These are phyloP conservation scores for Chlamydomonas sphaeroides DNA, from an alignment of 139 green algal species.

Conservation along the genomic window DNA sequence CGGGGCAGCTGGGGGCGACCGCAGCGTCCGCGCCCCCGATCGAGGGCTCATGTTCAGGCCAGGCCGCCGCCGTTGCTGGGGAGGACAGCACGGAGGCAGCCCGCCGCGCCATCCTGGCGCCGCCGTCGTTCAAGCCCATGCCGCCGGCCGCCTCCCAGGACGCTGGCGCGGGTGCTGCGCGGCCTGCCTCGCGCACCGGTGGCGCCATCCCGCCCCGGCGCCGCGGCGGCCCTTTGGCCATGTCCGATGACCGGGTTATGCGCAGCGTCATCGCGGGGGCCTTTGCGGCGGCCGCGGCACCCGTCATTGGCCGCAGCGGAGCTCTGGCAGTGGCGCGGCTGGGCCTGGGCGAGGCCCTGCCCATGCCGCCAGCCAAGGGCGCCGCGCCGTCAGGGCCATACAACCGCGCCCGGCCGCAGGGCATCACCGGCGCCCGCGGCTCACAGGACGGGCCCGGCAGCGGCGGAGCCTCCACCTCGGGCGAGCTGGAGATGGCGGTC, in stretches of 20 bases:
- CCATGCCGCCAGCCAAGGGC: neutral
- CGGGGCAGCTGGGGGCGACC: no score
- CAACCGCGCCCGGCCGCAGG: no score
- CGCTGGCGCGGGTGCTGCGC: no score
- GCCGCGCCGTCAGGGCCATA: neutral
- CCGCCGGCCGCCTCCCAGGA: neutral
- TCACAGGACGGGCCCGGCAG: no score
- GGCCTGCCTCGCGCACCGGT: neutral
- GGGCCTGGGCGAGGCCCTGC: neutral
- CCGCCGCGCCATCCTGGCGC: no score
- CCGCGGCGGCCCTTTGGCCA: neutral
- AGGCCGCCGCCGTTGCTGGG: no score
- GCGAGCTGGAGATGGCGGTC: neutral
- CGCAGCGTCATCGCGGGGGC: constrained; percentile 24
- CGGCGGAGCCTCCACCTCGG: neutral
- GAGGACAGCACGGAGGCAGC: no score
- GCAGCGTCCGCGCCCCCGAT: no score
- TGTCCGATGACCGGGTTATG: neutral
- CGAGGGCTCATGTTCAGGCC: no score
- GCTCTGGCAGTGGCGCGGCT: constrained; percentile 22
- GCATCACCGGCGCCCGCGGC: no score
- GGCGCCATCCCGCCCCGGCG: neutral
- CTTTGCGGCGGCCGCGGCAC: constrained; percentile 25
- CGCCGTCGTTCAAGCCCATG: no score
- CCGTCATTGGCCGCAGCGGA: constrained; percentile 5